A percentile compares a stretch with the other conserved stretches of the same genome.
Evolutionary conservation across 352 stramenopile genomes (phyloP).

Genomic region (Phytopythium vexans): DNA sequence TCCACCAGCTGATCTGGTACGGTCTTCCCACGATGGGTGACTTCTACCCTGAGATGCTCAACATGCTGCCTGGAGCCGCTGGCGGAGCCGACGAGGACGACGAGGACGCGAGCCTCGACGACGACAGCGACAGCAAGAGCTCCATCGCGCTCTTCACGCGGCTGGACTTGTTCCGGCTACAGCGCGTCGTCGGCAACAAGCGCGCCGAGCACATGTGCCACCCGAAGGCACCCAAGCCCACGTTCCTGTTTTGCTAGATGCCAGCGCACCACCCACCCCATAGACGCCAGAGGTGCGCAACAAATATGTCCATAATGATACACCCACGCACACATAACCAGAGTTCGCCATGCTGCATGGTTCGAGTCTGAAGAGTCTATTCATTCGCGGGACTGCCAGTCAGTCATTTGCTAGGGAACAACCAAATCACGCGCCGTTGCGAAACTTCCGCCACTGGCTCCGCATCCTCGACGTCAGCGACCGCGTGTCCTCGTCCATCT

Average conservation of each 20-base stretch:
- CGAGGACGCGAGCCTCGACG: conserved; percentile 13
- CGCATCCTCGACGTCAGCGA: conserved; percentile 2
- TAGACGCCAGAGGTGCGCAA: no score
- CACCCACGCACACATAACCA: neutral
- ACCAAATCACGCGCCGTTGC: conserved; percentile 4
- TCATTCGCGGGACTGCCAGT: no score
- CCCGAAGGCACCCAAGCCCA: conserved; percentile 53
- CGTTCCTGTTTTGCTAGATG: conserved; percentile 73
- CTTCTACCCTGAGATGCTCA: conserved; percentile 82
- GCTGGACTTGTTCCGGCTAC: conserved; percentile 58
- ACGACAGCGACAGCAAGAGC: conserved; percentile 28
- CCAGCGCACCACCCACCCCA: neutral
- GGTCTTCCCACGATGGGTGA: conserved; percentile 53
- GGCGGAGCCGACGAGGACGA: conserved; percentile 16
- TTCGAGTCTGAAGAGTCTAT: neutral
- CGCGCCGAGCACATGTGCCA: conserved; percentile 72
- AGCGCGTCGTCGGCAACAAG: conserved; percentile 72
- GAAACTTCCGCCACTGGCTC: conserved; percentile 8
- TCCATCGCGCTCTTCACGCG: conserved; percentile 63
- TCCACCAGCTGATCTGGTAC: conserved; percentile 81
- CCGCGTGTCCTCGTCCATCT: conserved; percentile 5
- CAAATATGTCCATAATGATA: no score
- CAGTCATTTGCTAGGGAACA: neutral
- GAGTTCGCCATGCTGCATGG: neutral
- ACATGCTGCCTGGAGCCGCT: conserved; percentile 47